Evolutionary conservation across 331 rosid species (phyloP), one percentile per base, ranked within the genome.

Genomic region (Rosa hybrid): DNA sequence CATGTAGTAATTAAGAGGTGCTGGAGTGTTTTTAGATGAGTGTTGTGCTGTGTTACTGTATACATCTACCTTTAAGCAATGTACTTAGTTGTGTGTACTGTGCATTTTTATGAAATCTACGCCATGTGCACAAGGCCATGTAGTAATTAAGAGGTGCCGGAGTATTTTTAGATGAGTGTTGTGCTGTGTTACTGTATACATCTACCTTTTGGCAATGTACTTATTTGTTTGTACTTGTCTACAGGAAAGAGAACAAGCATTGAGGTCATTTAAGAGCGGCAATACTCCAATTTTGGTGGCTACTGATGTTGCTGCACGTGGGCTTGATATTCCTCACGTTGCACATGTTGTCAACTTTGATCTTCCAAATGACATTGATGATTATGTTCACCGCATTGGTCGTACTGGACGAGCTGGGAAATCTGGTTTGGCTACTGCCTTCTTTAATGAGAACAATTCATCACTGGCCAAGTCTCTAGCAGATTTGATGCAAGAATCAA

Each of bases 301-400:
- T 69, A 92, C 96, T 60, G 97, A 92, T 84, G 97, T 92, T 76
- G 97, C 96, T 64, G 97, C 97, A 11, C 96, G 97, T 70, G 97
- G 97, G 72, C 96, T 92, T 81, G 96, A 92, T 68, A 92, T 92
- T 79, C 97, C 96, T 49, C 96, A 91, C 73, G 97, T 92, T 80
- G 92, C 94, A 44, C 97, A 92, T 81, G 97, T 92, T 50, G 94
- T 92, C 77, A 92, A 92, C 86, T 92, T 92, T 77, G 97, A 92
- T 86, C 91, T 92, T 65, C 97, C 97, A 30, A 92, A 92, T 77
- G 97, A 92, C 83, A 92, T 92, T 80, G 97, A 92, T 80, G 97
- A 92, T 87, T 92, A 92, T 78, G 97, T 91, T 38, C 97, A 93
- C 81, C 96, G 97, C 4, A 93, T 93, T 81, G 97, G 97, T 75